A percentile compares a stretch with the other conserved stretches of the same genome.
Conservation (phyloP, 805 yeast species). For the Yarrowia porcina region DNA sequence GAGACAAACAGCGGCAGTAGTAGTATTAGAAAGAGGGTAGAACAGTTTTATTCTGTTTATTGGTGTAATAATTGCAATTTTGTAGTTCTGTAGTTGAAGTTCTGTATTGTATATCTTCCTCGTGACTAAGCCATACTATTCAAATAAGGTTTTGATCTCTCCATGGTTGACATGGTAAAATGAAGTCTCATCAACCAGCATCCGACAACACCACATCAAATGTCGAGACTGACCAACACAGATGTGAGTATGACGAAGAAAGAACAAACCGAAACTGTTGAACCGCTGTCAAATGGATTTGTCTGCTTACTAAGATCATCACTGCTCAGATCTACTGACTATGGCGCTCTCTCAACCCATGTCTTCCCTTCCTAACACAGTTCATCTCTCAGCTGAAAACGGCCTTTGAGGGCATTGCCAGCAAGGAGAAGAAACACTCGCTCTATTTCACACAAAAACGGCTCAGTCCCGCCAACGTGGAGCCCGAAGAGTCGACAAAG, state of each 20-base stretch:
- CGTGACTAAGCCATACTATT: no score
- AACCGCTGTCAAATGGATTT: not conserved
- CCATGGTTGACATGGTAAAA: not conserved
- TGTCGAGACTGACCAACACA: slow-evolving; percentile 19
- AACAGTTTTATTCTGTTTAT: no score
- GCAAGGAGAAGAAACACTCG: slow-evolving; percentile 20
- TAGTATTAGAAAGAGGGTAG: no score
- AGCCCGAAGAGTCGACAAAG: not conserved
- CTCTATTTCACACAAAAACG: slow-evolving; percentile 21
- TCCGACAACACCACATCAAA: not conserved
- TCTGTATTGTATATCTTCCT: no score
- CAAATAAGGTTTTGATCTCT: not conserved
- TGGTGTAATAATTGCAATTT: no score
- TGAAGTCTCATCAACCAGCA: not conserved
- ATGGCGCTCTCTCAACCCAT: not conserved
- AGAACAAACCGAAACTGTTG: not conserved
- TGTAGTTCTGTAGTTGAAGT: no score
- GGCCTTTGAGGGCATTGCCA: not conserved
- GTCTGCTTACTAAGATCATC: no score
- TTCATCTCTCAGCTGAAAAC: not conserved
- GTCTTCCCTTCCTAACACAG: slow-evolving; percentile 1
- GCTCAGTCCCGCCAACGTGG: slow-evolving; percentile 3
- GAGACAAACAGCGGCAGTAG: no score
- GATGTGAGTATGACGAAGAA: not conserved
- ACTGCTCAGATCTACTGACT: no score